phyloP scores from a whole-genome alignment of 2,329 filamentous ascomycete genomes.

The Colletotrichum orbiculare region DNA sequence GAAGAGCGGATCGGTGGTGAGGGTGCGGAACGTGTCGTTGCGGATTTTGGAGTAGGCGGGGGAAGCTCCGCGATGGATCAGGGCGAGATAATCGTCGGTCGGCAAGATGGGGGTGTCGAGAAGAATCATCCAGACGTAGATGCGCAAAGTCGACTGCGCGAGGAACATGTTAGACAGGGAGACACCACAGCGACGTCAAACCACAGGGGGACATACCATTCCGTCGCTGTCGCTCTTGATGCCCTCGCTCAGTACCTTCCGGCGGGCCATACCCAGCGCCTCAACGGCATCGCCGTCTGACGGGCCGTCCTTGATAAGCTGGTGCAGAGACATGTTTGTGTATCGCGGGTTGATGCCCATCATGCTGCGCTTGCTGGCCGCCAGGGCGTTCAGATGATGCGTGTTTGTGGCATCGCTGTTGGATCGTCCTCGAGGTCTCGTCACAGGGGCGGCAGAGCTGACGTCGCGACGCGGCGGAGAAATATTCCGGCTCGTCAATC shows the following conservation, averaged over 20 bases:
- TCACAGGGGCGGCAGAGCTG: conserved; percentile 37
- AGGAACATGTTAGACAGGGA: background rate
- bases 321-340: conserved; percentile 73
- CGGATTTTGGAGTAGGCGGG: conserved; percentile 97
- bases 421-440: conserved; percentile 67
- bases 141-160: conserved; percentile 83
- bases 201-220: conserved; percentile 66
- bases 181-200: background rate
- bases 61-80: conserved; percentile 93
- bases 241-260: conserved; percentile 80
- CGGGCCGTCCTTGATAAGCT: conserved; percentile 83
- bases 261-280: conserved; percentile 73
- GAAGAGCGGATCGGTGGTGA: conserved; percentile 97
- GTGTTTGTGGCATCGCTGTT: conserved; percentile 75
- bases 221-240: conserved; percentile 83
- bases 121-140: conserved; percentile 96
- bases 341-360: conserved; percentile 54
- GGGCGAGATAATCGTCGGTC: conserved; percentile 88
- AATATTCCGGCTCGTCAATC: conserved; percentile 55
- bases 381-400: conserved; percentile 51
- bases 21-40: conserved; percentile 96
- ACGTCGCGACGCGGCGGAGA: conserved; percentile 35
- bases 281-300: conserved; percentile 74
- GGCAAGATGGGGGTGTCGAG: conserved; percentile 87
- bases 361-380: conserved; percentile 48